These are phyloP conservation scores for Pycnococcus provasolii DNA, from an alignment of 139 green algal species.

Conservation along the genomic window DNA sequence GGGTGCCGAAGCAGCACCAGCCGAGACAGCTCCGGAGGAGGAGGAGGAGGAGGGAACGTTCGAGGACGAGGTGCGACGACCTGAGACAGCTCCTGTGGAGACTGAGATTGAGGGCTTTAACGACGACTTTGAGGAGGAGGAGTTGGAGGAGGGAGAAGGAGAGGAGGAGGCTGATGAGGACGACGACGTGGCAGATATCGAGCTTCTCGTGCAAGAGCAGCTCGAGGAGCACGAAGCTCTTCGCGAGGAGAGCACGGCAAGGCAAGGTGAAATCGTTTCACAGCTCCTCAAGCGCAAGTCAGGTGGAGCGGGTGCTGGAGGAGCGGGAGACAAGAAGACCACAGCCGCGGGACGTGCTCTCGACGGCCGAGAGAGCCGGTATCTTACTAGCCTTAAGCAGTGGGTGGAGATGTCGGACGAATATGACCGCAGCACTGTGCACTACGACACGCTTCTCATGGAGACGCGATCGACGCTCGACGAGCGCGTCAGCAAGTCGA, in stretches of 20 bases:
- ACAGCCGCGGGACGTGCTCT: too few relatives aligned
- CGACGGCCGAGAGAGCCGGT: too few relatives aligned
- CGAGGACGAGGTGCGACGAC: not conserved
- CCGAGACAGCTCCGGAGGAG: not conserved
- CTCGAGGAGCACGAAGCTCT: constrained; percentile 5
- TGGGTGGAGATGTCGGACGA: too few relatives aligned
- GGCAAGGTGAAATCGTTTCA: not conserved
- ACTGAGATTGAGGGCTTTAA: constrained; percentile 13
- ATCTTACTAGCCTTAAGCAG: too few relatives aligned
- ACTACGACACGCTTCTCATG: not conserved
- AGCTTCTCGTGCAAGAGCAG: constrained; percentile 4
- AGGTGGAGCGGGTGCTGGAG: too few relatives aligned
- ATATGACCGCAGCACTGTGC: too few relatives aligned
- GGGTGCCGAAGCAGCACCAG: not conserved
- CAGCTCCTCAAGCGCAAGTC: not conserved
- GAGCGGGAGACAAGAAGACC: too few relatives aligned
- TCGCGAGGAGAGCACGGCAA: not conserved
- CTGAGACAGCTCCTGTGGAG: not conserved
- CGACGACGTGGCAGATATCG: constrained; percentile 9
- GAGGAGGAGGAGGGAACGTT: not conserved
- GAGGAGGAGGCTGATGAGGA: not conserved
- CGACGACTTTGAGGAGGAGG: constrained; percentile 17
- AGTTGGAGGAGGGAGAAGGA: not conserved
- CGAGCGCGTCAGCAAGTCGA: not conserved
- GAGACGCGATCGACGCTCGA: constrained; percentile 9